Evolutionary conservation across 2,329 filamentous ascomycete genomes (phyloP).

Genomic region (Aureobasidium sp.): DNA sequence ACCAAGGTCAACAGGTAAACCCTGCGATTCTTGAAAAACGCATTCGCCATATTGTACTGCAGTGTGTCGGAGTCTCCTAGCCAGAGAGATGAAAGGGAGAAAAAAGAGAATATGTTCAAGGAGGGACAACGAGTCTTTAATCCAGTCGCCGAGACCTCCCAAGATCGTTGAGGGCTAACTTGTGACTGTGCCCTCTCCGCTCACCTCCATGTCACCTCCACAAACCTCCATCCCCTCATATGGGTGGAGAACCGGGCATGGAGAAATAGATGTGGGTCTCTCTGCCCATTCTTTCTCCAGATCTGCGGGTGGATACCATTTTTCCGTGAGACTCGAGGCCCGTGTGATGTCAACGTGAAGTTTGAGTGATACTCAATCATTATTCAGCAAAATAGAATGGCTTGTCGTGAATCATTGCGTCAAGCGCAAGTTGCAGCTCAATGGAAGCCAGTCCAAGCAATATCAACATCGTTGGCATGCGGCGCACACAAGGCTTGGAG

Average conservation of each 20-base stretch:
- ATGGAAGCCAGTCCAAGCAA: not conserved
- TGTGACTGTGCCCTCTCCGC: not conserved
- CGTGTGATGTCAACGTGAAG: not conserved
- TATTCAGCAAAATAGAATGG: too few species aligned
- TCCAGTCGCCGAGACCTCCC: not conserved
- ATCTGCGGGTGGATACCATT: slow-evolving; percentile 9
- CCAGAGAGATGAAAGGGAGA: not conserved
- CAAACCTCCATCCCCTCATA: not conserved
- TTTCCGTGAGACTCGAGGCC: not conserved
- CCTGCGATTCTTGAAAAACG: slow-evolving; percentile 35
- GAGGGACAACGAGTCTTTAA: not conserved
- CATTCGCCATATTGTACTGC: slow-evolving; percentile 12
- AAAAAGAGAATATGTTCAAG: not conserved
- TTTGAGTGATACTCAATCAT: too few species aligned
- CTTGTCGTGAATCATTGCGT: not conserved
- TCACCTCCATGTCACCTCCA: not conserved
- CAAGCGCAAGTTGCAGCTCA: not conserved
- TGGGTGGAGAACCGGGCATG: slow-evolving; percentile 5
- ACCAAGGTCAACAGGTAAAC: slow-evolving; percentile 38
- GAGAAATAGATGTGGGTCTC: slow-evolving; percentile 10
- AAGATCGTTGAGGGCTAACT: not conserved
- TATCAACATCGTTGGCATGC: not conserved
- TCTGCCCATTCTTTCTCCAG: slow-evolving; percentile 4
- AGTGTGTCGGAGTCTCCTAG: not conserved
- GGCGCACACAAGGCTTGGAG: not conserved